Conservation (phyloP, 495 filamentous ascomycete genomes). For the Penicillium atrosanguineum region DNA sequence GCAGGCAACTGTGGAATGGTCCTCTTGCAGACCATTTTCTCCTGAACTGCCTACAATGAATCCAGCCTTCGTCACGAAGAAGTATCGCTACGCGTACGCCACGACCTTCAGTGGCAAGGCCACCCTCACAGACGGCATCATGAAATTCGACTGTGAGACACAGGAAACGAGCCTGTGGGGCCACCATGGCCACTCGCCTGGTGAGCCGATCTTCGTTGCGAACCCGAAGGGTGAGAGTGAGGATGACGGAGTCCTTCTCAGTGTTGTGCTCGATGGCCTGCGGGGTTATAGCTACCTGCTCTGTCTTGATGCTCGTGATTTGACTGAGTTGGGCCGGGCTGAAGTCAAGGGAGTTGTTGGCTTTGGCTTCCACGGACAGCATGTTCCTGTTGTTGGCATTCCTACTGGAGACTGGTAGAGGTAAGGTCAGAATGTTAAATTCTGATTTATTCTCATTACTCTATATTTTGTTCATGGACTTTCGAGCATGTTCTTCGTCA, state of each 20-base stretch:
- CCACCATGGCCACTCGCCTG: conserved; percentile 61
- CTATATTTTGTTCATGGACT: too few species aligned
- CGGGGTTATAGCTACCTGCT: conserved; percentile 66
- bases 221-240: conserved; percentile 36
- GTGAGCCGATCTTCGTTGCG: conserved; percentile 72
- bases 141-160: conserved; percentile 64
- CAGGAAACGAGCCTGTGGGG: conserved; percentile 52
- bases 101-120: conserved; percentile 54
- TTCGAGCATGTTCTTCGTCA: too few species aligned
- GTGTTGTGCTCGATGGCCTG: conserved; percentile 66
- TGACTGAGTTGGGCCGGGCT: conserved; percentile 67
- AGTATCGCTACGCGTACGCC: conserved; percentile 65
- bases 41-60: conserved; percentile 71
- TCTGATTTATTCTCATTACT: too few species aligned
- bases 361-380: conserved; percentile 72
- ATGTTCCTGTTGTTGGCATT: conserved; percentile 38
- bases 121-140: conserved; percentile 62
- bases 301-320: conserved; percentile 61
- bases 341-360: conserved; percentile 58
- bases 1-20: conserved; percentile 35
- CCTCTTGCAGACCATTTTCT: conserved; percentile 26
- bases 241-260: conserved; percentile 72
- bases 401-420: conserved; percentile 35
- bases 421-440: not conserved
- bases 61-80: conserved; percentile 48